phyloP scores from a whole-genome alignment of 2,329 filamentous ascomycete species.

The Beauveria asiatica region DNA sequence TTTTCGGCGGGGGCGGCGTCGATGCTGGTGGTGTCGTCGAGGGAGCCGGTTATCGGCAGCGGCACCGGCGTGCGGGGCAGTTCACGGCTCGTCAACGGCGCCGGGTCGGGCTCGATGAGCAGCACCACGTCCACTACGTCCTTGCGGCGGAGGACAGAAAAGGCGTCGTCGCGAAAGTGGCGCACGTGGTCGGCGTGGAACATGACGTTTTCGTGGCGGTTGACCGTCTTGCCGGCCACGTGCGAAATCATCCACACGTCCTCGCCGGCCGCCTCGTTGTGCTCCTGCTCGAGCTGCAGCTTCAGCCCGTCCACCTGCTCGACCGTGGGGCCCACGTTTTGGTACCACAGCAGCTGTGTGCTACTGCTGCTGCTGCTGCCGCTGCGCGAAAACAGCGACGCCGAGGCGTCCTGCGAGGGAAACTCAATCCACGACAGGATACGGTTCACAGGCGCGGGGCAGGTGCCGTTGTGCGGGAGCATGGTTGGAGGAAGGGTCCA shows the following conservation, averaged over 20 bases:
- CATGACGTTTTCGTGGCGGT: slow-evolving; percentile 80
- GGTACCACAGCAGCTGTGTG: slow-evolving; percentile 19
- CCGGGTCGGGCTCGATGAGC: slow-evolving; percentile 24
- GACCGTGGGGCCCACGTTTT: slow-evolving; percentile 35
- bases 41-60: neutral
- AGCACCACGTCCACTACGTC: slow-evolving; percentile 67
- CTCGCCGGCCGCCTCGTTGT: slow-evolving; percentile 30
- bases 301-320: slow-evolving; percentile 48
- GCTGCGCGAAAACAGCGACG: slow-evolving; percentile 19
- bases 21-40: neutral
- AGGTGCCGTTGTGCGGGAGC: slow-evolving; percentile 70
- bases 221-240: slow-evolving; percentile 72
- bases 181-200: slow-evolving; percentile 68
- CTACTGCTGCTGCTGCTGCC: too few species aligned
- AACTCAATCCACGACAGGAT: slow-evolving; percentile 63
- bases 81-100: slow-evolving; percentile 3
- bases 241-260: slow-evolving; percentile 64
- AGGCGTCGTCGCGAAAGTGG: slow-evolving; percentile 73
- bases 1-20: slow-evolving; percentile 7
- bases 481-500: slow-evolving; percentile 79
- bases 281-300: slow-evolving; percentile 60
- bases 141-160: slow-evolving; percentile 66
- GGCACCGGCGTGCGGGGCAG: neutral
- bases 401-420: slow-evolving; percentile 35
- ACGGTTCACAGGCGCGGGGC: slow-evolving; percentile 60